phyloP scores from a whole-genome alignment of 345 rosid species.

The Citrus cavaleriei region DNA sequence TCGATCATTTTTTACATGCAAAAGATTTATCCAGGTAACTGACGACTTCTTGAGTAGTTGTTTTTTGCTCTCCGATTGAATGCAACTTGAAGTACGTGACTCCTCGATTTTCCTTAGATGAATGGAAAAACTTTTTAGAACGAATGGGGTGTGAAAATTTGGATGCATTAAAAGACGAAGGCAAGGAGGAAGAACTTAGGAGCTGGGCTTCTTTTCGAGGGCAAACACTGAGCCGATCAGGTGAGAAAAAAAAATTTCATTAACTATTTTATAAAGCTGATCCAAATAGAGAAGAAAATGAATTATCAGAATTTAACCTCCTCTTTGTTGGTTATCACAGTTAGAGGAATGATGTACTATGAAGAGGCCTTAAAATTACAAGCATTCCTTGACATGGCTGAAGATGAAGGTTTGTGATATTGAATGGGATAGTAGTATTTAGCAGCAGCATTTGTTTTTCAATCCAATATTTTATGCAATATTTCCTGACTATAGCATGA shows the following conservation, averaged over 20 bases:
- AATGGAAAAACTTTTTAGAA: conserved; percentile 89
- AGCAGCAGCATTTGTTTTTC: conserved; percentile 7
- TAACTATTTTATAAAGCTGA: not conserved
- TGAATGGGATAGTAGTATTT: conserved; percentile 5
- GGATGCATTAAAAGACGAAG: conserved; percentile 45
- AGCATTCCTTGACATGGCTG: conserved; percentile 84
- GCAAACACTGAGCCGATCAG: conserved; percentile 93
- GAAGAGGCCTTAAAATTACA: conserved; percentile 85
- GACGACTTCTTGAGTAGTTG: not conserved
- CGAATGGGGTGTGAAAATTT: conserved; percentile 63
- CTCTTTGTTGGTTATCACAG: conserved; percentile 35
- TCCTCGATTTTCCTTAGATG: conserved; percentile 47
- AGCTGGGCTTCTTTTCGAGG: conserved; percentile 94
- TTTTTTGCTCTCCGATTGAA: not conserved
- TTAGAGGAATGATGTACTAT: conserved; percentile 97
- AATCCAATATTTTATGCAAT: not conserved
- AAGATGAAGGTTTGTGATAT: conserved; percentile 56
- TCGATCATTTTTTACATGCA: conserved; percentile 87
- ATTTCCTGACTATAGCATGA: not conserved
- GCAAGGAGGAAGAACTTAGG: conserved; percentile 63
- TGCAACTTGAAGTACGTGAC: conserved; percentile 5
- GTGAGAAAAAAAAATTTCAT: conserved; percentile 27
- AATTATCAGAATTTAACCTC: conserved; percentile 5
- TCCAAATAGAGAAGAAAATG: not conserved
- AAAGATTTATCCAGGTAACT: conserved; percentile 76